A percentile compares a stretch with the other conserved stretches of the same genome.
Conservation (phyloP, 2,329 filamentous ascomycete species). For the Tolypocladium ophioglossoides region DNA sequence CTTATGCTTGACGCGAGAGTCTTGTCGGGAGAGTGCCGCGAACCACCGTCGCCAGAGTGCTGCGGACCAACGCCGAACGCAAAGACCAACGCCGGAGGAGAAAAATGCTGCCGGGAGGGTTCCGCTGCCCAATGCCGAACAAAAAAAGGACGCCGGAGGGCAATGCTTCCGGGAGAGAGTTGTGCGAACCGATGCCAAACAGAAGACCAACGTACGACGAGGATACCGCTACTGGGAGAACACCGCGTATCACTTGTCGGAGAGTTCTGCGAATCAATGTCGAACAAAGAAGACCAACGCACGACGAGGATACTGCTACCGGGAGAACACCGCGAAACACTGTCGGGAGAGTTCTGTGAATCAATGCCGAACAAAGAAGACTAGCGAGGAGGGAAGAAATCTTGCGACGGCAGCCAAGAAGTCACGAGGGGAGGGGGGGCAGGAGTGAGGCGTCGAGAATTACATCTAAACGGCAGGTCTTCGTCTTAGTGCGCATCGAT, state of each 20-base stretch:
- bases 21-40: background rate
- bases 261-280: background rate
- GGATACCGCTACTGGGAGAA: background rate
- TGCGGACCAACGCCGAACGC: background rate
- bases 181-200: background rate
- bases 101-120: background rate
- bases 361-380: background rate
- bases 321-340: background rate
- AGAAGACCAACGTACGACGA: background rate
- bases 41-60: background rate
- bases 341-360: background rate
- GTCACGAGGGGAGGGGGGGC: background rate
- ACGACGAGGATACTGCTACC: background rate
- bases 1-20: background rate
- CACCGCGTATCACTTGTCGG: too few relatives aligned
- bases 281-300: background rate
- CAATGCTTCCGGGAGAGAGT: background rate
- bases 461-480: slow-evolving; percentile 1
- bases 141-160: background rate
- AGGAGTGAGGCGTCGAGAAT: background rate
- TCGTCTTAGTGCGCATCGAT: background rate
- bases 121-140: background rate
- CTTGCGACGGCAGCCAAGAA: background rate
- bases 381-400: background rate
- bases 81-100: background rate